phyloP scores from a whole-genome alignment of 2,329 filamentous ascomycete genomes.

The Aspergillus neoniger region DNA sequence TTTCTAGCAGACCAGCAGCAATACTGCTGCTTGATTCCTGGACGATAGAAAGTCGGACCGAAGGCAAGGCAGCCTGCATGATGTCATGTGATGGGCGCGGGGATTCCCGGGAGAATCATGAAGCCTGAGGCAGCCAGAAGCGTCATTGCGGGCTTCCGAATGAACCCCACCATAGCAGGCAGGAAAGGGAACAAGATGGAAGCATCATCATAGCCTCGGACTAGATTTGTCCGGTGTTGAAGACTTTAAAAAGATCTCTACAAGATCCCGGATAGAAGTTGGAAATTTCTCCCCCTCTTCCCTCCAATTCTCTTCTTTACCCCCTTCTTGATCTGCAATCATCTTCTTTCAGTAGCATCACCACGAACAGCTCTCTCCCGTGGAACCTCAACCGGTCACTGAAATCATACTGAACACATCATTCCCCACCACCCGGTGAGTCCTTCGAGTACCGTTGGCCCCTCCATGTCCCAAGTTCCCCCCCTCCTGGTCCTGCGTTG shows the following conservation, averaged over 20 bases:
- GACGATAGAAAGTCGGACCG: neutral
- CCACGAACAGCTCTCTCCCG: conserved; percentile 4
- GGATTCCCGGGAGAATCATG: conserved; percentile 24
- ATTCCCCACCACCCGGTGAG: conserved; percentile 43
- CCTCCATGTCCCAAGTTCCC: conserved; percentile 22
- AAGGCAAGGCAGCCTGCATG: conserved; percentile 15
- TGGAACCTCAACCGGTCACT: conserved; percentile 16
- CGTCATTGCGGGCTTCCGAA: conserved; percentile 18
- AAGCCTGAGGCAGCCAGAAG: conserved; percentile 22
- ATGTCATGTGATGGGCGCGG: conserved; percentile 30
- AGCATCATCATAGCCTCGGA: conserved; percentile 12
- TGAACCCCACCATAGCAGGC: conserved; percentile 20
- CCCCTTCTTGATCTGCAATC: neutral
- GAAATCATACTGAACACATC: conserved; percentile 41
- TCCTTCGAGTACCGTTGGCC: conserved; percentile 22
- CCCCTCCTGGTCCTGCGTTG: conserved; percentile 17
- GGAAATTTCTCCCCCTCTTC: neutral
- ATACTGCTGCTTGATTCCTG: neutral
- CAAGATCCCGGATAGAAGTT: neutral
- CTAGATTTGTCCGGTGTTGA: neutral
- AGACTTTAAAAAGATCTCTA: neutral
- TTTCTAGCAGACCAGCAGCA: neutral
- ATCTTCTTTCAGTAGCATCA: neutral
- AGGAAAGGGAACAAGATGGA: conserved; percentile 3
- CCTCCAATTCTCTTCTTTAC: neutral